Evolutionary conservation across 306 rosid genomes (phyloP).

Genomic region (Lithocarpus polystachyus): DNA sequence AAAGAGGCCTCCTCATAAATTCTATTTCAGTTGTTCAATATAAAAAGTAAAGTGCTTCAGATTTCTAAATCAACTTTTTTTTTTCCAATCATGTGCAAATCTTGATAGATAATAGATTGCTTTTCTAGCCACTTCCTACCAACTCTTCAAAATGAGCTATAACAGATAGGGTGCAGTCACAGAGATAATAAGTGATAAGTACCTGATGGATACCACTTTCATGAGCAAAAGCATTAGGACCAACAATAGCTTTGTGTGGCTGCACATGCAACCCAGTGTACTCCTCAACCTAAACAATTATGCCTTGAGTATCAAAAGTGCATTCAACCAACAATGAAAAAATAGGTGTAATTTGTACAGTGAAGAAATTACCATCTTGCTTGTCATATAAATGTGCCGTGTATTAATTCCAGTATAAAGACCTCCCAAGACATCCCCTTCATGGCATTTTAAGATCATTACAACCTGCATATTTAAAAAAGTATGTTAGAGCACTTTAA

Average conservation of each 20-base stretch:
- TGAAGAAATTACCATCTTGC: conserved; percentile 75
- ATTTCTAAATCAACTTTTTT: too few species aligned
- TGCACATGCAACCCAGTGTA: conserved; percentile 86
- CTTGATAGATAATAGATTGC: neutral
- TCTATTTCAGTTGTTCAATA: too few species aligned
- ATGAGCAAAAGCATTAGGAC: conserved; percentile 96
- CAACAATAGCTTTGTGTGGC: conserved; percentile 97
- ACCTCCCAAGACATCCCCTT: conserved; percentile 58
- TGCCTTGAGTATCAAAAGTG: neutral
- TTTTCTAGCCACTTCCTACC: neutral
- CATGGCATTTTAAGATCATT: conserved; percentile 72
- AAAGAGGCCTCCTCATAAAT: too few species aligned
- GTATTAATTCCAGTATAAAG: conserved; percentile 74
- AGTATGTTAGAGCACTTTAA: neutral
- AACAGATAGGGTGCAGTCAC: neutral
- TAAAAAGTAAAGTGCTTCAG: too few species aligned
- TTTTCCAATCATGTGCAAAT: neutral
- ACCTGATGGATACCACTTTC: conserved; percentile 99
- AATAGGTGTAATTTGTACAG: neutral
- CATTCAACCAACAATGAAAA: neutral
- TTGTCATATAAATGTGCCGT: conserved; percentile 64
- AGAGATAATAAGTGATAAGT: neutral
- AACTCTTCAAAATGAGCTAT: neutral
- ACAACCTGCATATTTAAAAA: conserved; percentile 61
- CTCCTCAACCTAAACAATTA: conserved; percentile 70